Percentiles rank a stretch among this genome's conserved stretches.
phyloP scores from a whole-genome alignment of 805 yeast genomes.

The Candida morakotiae region DNA sequence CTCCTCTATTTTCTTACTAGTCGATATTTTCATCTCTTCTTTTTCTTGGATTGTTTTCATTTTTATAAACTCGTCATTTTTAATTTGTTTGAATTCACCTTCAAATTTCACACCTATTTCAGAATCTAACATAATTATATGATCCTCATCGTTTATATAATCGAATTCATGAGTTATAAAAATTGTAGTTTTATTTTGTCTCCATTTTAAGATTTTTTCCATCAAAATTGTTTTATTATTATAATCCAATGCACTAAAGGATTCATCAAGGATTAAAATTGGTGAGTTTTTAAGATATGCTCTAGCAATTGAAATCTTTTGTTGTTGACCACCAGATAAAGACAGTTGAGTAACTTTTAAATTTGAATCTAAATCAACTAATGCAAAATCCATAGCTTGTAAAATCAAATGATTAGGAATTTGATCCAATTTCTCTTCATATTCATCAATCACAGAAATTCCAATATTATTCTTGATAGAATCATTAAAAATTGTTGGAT shows the following conservation, averaged over 20 bases:
- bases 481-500: constrained; percentile 56
- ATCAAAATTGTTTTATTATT: constrained; percentile 43
- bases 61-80: constrained; percentile 8
- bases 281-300: constrained; percentile 73
- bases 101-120: constrained; percentile 46
- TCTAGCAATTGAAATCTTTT: constrained; percentile 78
- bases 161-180: constrained; percentile 74
- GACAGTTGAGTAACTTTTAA: constrained; percentile 42
- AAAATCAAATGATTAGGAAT: constrained; percentile 18
- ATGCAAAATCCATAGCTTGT: constrained; percentile 50
- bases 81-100: constrained; percentile 12
- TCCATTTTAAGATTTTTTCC: constrained; percentile 51
- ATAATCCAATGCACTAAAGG: constrained; percentile 75
- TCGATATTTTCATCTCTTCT: constrained; percentile 10
- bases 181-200: constrained; percentile 70
- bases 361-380: constrained; percentile 50
- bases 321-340: constrained; percentile 90
- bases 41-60: constrained; percentile 3
- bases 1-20: constrained; percentile 6
- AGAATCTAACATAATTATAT: constrained; percentile 52
- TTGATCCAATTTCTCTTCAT: constrained; percentile 12
- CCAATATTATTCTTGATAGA: constrained; percentile 60
- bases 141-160: constrained; percentile 55
- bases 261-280: constrained; percentile 79
- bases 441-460: constrained; percentile 38